Conservation (phyloP, 108 stramenopile genomes). For the Nannochloropsis granulata region DNA sequence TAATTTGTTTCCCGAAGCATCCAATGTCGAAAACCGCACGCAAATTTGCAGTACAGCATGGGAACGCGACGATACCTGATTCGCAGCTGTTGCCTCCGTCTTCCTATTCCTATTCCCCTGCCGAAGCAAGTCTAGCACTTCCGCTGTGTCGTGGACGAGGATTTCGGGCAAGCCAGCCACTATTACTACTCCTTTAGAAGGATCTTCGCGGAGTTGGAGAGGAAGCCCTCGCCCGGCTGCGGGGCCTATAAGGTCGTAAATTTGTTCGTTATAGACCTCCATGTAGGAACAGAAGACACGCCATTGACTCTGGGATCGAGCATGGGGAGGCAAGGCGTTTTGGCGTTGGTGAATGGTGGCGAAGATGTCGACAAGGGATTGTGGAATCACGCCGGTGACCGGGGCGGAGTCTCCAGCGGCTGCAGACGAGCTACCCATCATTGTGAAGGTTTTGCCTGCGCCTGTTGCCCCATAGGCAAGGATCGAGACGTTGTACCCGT, state of each 20-base stretch:
- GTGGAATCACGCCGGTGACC: slow-evolving; percentile 44
- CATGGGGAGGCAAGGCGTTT: background rate
- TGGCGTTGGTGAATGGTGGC: slow-evolving; percentile 3
- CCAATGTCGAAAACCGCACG: background rate
- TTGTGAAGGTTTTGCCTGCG: slow-evolving; percentile 51
- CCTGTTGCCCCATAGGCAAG: slow-evolving; percentile 51
- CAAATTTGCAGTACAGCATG: slow-evolving; percentile 43
- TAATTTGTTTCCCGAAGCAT: background rate
- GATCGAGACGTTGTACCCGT: slow-evolving; percentile 42
- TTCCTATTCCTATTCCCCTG: slow-evolving; percentile 40
- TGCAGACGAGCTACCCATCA: slow-evolving; percentile 40
- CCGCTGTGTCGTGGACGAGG: slow-evolving; percentile 6
- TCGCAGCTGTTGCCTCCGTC: slow-evolving; percentile 46
- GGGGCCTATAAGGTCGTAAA: slow-evolving; percentile 41
- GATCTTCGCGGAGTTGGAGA: slow-evolving; percentile 43
- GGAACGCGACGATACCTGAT: slow-evolving; percentile 40
- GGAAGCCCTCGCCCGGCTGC: background rate
- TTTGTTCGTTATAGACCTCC: slow-evolving; percentile 52
- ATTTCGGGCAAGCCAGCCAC: slow-evolving; percentile 38
- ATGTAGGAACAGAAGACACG: slow-evolving; percentile 17
- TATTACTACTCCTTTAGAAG: slow-evolving; percentile 32
- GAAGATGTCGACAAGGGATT: slow-evolving; percentile 41
- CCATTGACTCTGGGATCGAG: background rate
- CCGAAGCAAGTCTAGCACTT: slow-evolving; percentile 34
- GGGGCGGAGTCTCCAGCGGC: slow-evolving; percentile 1